phyloP scores from a whole-genome alignment of 192 early-diverging fungal species.

The Linnemannia exigua region DNA sequence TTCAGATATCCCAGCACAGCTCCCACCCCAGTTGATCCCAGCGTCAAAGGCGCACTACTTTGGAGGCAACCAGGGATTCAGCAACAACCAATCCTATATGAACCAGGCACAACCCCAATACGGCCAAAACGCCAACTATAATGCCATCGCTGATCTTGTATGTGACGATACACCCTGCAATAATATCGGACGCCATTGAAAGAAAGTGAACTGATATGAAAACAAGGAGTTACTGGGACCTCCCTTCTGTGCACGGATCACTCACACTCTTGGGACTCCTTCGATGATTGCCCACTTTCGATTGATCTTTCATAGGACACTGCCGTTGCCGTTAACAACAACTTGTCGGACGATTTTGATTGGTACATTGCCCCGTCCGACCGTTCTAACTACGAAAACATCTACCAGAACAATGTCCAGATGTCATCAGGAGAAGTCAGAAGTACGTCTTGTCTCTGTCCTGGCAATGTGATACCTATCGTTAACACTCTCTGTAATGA shows the following conservation, averaged over 20 bases:
- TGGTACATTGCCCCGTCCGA: conserved; percentile 76
- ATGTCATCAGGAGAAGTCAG: conserved; percentile 64
- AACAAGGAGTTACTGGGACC: neutral
- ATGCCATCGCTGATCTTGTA: conserved; percentile 44
- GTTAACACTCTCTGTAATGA: neutral
- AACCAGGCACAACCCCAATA: conserved; percentile 41
- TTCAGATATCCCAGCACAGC: conserved; percentile 64
- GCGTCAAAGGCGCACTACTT: conserved; percentile 71
- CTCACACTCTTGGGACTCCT: neutral
- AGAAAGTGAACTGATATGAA: neutral
- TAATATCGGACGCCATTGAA: neutral
- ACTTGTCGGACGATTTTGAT: conserved; percentile 67
- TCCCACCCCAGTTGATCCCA: conserved; percentile 79
- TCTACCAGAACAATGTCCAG: conserved; percentile 67
- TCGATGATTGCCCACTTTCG: neutral
- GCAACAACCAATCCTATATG: conserved; percentile 30
- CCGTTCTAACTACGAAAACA: conserved; percentile 68
- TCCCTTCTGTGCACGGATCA: neutral
- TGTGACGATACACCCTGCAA: neutral
- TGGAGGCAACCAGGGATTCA: conserved; percentile 24
- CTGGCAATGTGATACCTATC: neutral
- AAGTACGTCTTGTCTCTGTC: conserved; percentile 54
- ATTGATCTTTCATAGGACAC: conserved; percentile 30
- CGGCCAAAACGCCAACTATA: conserved; percentile 32
- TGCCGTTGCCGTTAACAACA: conserved; percentile 18